These are phyloP conservation scores for Halenospora varia DNA, from an alignment of 495 filamentous ascomycete genomes.

Conservation along the genomic window DNA sequence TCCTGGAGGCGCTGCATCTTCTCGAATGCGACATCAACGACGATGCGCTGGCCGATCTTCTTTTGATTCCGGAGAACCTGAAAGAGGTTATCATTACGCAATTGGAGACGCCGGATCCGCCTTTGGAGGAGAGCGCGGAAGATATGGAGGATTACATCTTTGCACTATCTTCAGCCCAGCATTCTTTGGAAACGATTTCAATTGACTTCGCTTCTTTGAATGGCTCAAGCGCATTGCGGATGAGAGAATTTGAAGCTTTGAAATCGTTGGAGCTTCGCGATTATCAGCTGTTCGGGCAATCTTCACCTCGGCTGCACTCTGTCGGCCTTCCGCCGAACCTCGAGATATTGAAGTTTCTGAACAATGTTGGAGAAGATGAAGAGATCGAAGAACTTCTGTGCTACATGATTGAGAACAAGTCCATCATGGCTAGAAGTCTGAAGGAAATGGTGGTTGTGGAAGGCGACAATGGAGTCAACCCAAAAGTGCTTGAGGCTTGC, in stretches of 20 bases:
- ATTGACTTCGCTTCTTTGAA: slow-evolving; percentile 29
- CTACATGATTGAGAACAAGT: slow-evolving; percentile 25
- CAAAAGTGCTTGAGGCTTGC: slow-evolving; percentile 13
- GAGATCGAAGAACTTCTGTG: slow-evolving; percentile 29
- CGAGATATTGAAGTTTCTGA: slow-evolving; percentile 27
- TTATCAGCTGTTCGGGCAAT: slow-evolving; percentile 30
- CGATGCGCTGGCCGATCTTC: slow-evolving; percentile 32
- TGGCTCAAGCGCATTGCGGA: slow-evolving; percentile 21
- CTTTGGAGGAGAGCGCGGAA: slow-evolving; percentile 29
- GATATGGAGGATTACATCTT: slow-evolving; percentile 31
- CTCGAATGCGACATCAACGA: slow-evolving; percentile 35
- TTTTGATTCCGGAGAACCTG: slow-evolving; percentile 27
- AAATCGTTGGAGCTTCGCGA: slow-evolving; percentile 24
- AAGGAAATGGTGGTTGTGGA: slow-evolving; percentile 13
- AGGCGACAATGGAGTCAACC: slow-evolving; percentile 12
- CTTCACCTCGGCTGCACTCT: slow-evolving; percentile 27
- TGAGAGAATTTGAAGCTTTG: slow-evolving; percentile 27
- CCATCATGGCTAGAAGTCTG: slow-evolving; percentile 20
- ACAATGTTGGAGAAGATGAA: slow-evolving; percentile 28
- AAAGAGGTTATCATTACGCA: slow-evolving; percentile 31
- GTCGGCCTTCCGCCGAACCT: slow-evolving; percentile 29
- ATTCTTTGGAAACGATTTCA: slow-evolving; percentile 27
- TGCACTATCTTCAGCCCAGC: slow-evolving; percentile 24
- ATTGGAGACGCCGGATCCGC: slow-evolving; percentile 20
- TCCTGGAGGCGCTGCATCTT: slow-evolving; percentile 26